phyloP scores from a whole-genome alignment of 129 eudicot genomes.

The Tanacetum coccineum region DNA sequence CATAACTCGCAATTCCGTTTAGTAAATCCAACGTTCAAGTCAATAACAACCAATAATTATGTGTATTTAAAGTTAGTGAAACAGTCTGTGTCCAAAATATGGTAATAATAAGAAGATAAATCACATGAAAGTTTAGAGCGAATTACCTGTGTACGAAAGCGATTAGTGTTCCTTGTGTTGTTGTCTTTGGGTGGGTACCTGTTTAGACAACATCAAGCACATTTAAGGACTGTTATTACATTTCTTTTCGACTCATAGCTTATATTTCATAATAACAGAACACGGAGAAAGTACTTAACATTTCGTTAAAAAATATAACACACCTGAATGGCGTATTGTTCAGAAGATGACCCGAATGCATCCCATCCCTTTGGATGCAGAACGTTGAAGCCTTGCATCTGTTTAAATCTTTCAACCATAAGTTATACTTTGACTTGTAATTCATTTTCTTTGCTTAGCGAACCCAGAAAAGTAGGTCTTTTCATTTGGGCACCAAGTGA shows the following conservation, averaged over 20 bases:
- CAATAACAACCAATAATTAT: too few species aligned
- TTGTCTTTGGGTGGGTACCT: constrained; percentile 88
- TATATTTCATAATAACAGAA: background rate
- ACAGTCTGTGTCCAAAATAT: too few species aligned
- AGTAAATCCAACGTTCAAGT: too few species aligned
- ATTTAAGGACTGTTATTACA: background rate
- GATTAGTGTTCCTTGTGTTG: constrained; percentile 72
- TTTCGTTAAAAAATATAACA: constrained; percentile 1
- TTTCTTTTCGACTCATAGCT: too few species aligned
- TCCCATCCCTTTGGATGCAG: constrained; percentile 99
- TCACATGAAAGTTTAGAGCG: background rate
- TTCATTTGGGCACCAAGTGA: too few species aligned
- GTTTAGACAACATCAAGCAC: constrained; percentile 47
- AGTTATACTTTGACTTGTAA: too few species aligned
- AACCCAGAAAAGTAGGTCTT: too few species aligned
- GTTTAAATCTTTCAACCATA: constrained; percentile 77
- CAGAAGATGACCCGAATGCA: constrained; percentile 98
- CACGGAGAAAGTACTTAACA: background rate
- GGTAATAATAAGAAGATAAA: too few species aligned
- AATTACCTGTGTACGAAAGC: constrained; percentile 79
- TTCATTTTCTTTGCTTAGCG: too few species aligned
- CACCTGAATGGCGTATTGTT: constrained; percentile 94
- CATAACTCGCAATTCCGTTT: too few species aligned
- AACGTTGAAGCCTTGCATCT: constrained; percentile 95
- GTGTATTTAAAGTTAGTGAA: too few species aligned